Percentiles rank a stretch among this genome's conserved stretches.
Conservation (phyloP, 176 grass and related monocot species). For the Echinochloa phyllopogon region DNA sequence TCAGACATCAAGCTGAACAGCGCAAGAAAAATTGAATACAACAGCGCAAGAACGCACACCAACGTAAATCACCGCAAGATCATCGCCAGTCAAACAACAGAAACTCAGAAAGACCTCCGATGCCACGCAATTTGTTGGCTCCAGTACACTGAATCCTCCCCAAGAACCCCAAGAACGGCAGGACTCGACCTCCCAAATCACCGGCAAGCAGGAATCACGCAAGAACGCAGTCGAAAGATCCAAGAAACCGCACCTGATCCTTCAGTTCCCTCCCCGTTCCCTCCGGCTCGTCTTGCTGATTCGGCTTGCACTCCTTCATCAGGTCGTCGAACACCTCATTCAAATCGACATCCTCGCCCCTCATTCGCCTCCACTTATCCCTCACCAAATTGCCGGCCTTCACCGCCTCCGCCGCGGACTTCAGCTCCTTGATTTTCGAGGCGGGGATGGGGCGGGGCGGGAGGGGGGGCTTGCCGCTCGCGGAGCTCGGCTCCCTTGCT, state of each 20-base stretch:
- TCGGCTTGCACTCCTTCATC: neutral
- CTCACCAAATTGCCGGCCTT: neutral
- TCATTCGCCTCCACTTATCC: neutral
- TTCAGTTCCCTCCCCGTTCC: too few species aligned
- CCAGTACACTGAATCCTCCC: neutral
- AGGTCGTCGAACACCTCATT: neutral
- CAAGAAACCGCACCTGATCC: slow-evolving; percentile 1
- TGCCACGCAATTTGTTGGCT: neutral
- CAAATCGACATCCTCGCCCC: neutral
- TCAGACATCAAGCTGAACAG: neutral
- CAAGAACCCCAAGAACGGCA: neutral
- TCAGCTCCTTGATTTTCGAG: neutral
- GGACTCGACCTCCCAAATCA: neutral
- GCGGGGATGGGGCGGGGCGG: too few species aligned
- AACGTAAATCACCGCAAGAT: neutral
- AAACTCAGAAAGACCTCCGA: neutral
- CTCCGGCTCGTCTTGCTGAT: neutral
- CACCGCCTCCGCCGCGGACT: neutral
- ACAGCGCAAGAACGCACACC: neutral
- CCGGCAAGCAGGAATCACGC: neutral
- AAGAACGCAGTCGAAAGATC: neutral
- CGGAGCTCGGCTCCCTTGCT: too few species aligned
- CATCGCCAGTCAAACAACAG: neutral
- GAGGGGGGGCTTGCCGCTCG: neutral
- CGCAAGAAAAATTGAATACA: neutral